Evolutionary conservation across 2,329 filamentous ascomycete genomes (phyloP), one percentile per base, ranked within the genome.

Genomic region (Fusarium algeriense): DNA sequence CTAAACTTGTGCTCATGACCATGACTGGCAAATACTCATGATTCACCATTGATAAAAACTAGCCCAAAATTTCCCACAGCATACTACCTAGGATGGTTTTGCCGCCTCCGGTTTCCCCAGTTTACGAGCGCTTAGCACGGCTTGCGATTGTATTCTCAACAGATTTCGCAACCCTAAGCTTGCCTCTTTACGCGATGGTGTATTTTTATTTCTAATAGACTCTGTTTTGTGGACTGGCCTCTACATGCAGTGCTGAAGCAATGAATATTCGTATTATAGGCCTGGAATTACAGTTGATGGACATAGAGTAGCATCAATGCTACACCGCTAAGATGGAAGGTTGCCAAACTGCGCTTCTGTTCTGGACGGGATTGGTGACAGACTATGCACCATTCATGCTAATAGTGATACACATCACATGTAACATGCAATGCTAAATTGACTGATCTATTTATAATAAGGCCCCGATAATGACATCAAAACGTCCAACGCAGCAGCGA

Each of bases 11-110:
- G 32, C 26, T 55, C 28, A 55, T 67, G 28, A 55, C 43, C 44
- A 41, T 17, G 23, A 53, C 17, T 34, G 15, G 19, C 30, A 26
- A 12, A 44, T 38, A 17, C 35, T 13, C 28, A 45, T 67, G 64
- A 67, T 63, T 67, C 56, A 61, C 63, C 40, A 52, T 41, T 17
- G 14, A 26, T n/a, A 17, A 44, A 50, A 17, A 34, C 28, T 20
- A 41, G n/a, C 26, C 13, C 20, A 26, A 28, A 38, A n/a, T 11
- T 23, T 19, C 32, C 5, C n/a, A 8, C n/a, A 5, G 34, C 23
- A 3, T 35, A 38, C 34, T 28, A 13, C 28, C 10, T 23, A 35
- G 23, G 23, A 23, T 23, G 20, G 32, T 50, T 9, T 37, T 8
- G 7, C 19, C 20, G 32, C 19, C 13, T 40, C 14, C 11, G 26